Percentiles rank a stretch among this genome's conserved stretches.
phyloP scores from a whole-genome alignment of 2,329 filamentous ascomycete genomes.

The Botrytis hyacinthi region DNA sequence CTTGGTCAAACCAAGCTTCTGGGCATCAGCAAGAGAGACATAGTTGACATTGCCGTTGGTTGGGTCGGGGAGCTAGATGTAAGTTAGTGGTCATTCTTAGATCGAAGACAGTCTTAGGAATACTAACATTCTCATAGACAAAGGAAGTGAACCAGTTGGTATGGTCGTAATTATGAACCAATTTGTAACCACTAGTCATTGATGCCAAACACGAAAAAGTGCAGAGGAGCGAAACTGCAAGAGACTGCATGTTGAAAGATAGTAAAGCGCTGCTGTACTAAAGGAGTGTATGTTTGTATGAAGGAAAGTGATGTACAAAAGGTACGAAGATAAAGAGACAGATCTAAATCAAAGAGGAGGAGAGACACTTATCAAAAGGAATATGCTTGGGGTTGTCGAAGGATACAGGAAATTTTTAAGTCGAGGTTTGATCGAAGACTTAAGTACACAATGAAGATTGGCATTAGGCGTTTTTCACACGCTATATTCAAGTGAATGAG shows the following conservation, averaged over 20 bases:
- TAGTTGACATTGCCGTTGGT: conserved; percentile 40
- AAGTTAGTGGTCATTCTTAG: background rate
- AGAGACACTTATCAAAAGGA: conserved; percentile 1
- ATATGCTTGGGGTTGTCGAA: background rate
- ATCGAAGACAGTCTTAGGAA: background rate
- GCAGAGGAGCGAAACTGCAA: conserved; percentile 1
- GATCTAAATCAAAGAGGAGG: background rate
- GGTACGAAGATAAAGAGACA: background rate
- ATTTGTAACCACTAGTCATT: conserved; percentile 20
- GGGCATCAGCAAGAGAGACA: conserved; percentile 46
- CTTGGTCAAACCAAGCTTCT: conserved; percentile 54
- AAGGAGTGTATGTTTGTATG: background rate
- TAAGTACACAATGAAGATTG: background rate
- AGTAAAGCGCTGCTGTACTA: background rate
- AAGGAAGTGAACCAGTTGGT: conserved; percentile 32
- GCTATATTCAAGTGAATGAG: background rate
- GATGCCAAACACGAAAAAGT: background rate
- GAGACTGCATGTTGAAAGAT: conserved; percentile 11
- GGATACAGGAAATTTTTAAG: background rate
- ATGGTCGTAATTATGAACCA: conserved; percentile 28
- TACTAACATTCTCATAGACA: conserved; percentile 23
- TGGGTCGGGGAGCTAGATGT: conserved; percentile 26
- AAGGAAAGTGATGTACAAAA: background rate
- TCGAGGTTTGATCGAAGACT: background rate
- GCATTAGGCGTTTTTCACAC: background rate